Evolutionary conservation across 1,284 basidiomycete genomes (phyloP).

Genomic region (Rhodotorula sp.): DNA sequence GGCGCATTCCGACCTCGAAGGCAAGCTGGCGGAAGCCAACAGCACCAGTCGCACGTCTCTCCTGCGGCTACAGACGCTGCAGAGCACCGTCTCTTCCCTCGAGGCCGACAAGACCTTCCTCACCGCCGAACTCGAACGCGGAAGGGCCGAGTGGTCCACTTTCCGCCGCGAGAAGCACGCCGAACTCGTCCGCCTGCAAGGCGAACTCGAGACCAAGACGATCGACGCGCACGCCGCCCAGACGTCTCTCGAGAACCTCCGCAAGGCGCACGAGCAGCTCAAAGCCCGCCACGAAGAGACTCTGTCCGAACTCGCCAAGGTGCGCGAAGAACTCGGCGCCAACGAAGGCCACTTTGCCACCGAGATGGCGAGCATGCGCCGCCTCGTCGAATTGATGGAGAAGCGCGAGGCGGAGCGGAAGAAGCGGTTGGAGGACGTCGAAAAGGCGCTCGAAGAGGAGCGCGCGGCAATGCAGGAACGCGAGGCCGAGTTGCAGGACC

Average conservation of each 20-base stretch:
- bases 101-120: constrained; percentile 56
- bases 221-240: constrained; percentile 63
- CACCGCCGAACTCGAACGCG: constrained; percentile 36
- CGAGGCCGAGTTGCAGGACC: constrained; percentile 61
- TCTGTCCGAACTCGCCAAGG: constrained; percentile 65
- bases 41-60: constrained; percentile 33
- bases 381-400: constrained; percentile 75
- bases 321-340: constrained; percentile 69
- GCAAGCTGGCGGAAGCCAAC: constrained; percentile 25
- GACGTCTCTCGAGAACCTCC: constrained; percentile 65
- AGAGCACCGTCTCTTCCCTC: constrained; percentile 34
- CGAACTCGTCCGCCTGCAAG: constrained; percentile 69
- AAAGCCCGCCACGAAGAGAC: constrained; percentile 67
- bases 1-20: constrained; percentile 36
- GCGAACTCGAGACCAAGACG: constrained; percentile 64
- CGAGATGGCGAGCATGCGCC: constrained; percentile 67
- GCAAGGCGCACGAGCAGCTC: constrained; percentile 65
- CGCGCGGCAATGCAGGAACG: constrained; percentile 65
- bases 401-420: constrained; percentile 75
- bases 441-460: constrained; percentile 70
- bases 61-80: constrained; percentile 34
- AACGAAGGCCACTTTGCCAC: constrained; percentile 72
- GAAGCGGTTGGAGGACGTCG: constrained; percentile 70
- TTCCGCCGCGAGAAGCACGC: constrained; percentile 54
- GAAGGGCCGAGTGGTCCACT: constrained; percentile 33